Evolutionary conservation across 2,329 filamentous ascomycete genomes (phyloP).

Genomic region (Elsinoe perseae): DNA sequence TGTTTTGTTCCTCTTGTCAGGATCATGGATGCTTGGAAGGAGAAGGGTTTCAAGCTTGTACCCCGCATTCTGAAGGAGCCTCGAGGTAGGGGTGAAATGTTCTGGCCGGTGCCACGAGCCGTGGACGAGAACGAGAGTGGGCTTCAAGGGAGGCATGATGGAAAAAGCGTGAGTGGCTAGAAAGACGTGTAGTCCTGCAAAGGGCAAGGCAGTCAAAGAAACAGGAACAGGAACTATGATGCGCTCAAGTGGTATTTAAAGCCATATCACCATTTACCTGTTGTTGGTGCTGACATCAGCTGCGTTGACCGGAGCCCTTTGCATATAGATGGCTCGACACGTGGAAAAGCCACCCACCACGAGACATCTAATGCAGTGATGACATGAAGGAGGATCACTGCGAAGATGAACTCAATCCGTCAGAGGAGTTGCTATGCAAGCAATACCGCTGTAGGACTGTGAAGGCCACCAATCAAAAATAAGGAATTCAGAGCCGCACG

Average conservation of each 20-base stretch:
- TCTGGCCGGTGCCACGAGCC: conserved; percentile 23
- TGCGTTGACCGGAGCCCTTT: background rate
- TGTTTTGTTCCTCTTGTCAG: conserved; percentile 6
- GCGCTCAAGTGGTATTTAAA: background rate
- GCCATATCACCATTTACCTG: background rate
- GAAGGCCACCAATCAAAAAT: too few relatives aligned
- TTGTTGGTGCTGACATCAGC: background rate
- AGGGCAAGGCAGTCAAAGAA: background rate
- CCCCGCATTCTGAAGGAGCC: conserved; percentile 18
- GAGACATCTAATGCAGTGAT: background rate
- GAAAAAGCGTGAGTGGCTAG: background rate
- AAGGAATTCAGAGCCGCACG: too few relatives aligned
- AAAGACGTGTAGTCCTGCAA: background rate
- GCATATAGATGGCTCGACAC: background rate
- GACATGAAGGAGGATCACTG: background rate
- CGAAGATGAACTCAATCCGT: too few relatives aligned
- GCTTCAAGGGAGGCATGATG: conserved; percentile 17
- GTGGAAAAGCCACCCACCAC: too few relatives aligned
- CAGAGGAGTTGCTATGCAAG: too few relatives aligned
- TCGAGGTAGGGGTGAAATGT: conserved; percentile 18
- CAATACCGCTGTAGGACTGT: too few relatives aligned
- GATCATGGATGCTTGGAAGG: conserved; percentile 21
- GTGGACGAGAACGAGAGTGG: conserved; percentile 24
- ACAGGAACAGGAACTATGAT: background rate
- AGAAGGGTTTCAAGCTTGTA: conserved; percentile 20